Evolutionary conservation across 163 green algal species (phyloP), one percentile per base, ranked within the genome.

Genomic region (Prototheca wickerhamii): DNA sequence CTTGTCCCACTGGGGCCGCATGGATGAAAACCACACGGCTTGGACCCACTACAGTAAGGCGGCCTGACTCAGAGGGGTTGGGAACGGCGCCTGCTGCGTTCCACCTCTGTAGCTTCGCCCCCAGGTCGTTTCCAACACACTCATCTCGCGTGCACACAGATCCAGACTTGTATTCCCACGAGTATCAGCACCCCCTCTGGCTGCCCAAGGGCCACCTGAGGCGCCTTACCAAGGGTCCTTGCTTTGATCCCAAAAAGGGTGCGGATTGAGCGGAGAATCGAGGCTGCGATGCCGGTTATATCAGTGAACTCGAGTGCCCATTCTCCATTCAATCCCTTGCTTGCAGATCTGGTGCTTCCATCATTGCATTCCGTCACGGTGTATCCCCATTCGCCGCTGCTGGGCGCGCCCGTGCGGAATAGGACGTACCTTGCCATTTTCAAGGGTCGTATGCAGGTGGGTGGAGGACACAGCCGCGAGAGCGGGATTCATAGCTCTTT

Each of bases 1-100:
- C 8, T 23, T 70, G 3, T 44, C 63, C 20, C 63, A 70, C 50
- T 70, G 63, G 63, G 63, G 63, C 6, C 34, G 49, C 33, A 63
- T 21, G 25, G 63, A 59, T 1, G 15, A 4, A 12, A 54, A 60
- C 28, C 46, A 70, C 35, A 23, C 18, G 25, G 50, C 23, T 32
- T 42, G n/a, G 17, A 59, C 43, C 25, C 15, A 12, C 1, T 61
- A 68, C 50, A 44, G 21, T 3, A 6, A n/a, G n/a, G n/a, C n/a
- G n/a, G n/a, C n/a, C n/a, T n/a, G n/a, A n/a, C n/a, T n/a, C n/a
- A n/a, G n/a, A n/a, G n/a, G n/a, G n/a, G n/a, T n/a, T n/a, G n/a
- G n/a, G n/a, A n/a, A n/a, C n/a, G 23, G 3, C 43, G 61, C 31
- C 31, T 31, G 10, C 50, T 28, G 23, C 3, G 7, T 2, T 54